phyloP scores from a whole-genome alignment of 495 filamentous ascomycete genomes.

The Aspergillus affinis region DNA sequence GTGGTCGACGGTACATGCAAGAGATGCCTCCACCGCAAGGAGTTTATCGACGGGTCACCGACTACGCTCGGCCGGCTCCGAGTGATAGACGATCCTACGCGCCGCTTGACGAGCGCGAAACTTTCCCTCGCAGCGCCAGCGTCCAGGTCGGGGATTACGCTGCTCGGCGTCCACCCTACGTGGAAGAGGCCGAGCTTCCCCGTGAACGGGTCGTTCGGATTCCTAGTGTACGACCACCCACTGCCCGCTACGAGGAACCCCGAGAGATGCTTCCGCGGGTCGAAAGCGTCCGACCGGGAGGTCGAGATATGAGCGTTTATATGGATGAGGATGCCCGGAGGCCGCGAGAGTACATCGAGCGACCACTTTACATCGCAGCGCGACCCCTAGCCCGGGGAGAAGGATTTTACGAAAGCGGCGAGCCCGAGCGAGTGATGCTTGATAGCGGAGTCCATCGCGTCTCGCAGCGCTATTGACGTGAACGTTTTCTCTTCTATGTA shows the following conservation, averaged over 20 bases:
- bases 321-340: constrained; percentile 38
- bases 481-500: constrained; percentile 1
- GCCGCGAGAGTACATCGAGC: constrained; percentile 44
- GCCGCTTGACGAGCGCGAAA: constrained; percentile 36
- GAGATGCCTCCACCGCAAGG: constrained; percentile 44
- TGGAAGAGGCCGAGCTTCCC: constrained; percentile 46
- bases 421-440: constrained; percentile 31
- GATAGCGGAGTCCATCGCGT: constrained; percentile 34
- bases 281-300: constrained; percentile 50
- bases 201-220: constrained; percentile 57
- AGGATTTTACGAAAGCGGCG: constrained; percentile 40
- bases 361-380: constrained; percentile 36
- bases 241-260: constrained; percentile 54
- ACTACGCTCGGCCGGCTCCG: constrained; percentile 38
- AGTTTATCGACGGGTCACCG: constrained; percentile 42
- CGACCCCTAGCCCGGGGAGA: constrained; percentile 31
- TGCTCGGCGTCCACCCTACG: constrained; percentile 34
- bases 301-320: constrained; percentile 41
- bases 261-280: constrained; percentile 48
- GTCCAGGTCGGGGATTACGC: constrained; percentile 47
- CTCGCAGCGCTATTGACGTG: constrained; percentile 31
- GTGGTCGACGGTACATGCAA: constrained; percentile 45
- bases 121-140: constrained; percentile 37
- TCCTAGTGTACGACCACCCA: constrained; percentile 57
- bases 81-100: constrained; percentile 36